These are phyloP conservation scores for Talaromyces trachyspermus DNA, from an alignment of 495 filamentous ascomycete species.

Conservation along the genomic window DNA sequence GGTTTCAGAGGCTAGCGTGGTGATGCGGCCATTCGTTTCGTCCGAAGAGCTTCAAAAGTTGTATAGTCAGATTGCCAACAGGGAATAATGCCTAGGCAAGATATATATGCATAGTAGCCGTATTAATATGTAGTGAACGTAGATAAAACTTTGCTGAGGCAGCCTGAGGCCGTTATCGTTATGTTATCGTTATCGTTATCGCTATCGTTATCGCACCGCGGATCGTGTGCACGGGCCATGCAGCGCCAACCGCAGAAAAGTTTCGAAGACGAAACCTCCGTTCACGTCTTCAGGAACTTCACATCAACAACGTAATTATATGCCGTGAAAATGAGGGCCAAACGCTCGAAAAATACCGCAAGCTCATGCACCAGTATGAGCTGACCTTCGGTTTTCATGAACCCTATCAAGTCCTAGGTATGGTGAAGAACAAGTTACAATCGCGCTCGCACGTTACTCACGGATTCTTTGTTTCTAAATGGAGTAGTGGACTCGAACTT, in stretches of 20 bases:
- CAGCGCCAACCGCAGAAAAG: conserved; percentile 1
- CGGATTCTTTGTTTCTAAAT: background rate
- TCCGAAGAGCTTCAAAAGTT: too few relatives aligned
- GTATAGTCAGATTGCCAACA: too few relatives aligned
- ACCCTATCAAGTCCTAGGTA: conserved; percentile 85
- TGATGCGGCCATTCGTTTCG: too few relatives aligned
- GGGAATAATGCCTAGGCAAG: too few relatives aligned
- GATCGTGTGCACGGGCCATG: conserved; percentile 2
- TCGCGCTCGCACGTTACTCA: background rate
- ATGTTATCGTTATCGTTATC: conserved; percentile 6
- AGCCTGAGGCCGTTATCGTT: background rate
- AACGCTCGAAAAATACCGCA: conserved; percentile 93
- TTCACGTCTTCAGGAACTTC: too few relatives aligned
- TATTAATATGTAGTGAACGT: background rate
- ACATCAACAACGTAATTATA: background rate
- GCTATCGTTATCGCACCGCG: too few relatives aligned
- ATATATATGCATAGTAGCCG: too few relatives aligned
- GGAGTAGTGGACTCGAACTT: conserved; percentile 68
- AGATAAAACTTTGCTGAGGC: too few relatives aligned
- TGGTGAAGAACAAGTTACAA: conserved; percentile 7
- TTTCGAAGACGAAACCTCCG: background rate
- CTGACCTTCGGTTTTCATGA: conserved; percentile 79
- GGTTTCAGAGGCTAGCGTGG: background rate
- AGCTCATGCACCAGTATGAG: conserved; percentile 89
- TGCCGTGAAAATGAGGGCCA: conserved; percentile 65